phyloP scores from a whole-genome alignment of 139 green algal genomes.

The Chlamydomonas sphaeroides region DNA sequence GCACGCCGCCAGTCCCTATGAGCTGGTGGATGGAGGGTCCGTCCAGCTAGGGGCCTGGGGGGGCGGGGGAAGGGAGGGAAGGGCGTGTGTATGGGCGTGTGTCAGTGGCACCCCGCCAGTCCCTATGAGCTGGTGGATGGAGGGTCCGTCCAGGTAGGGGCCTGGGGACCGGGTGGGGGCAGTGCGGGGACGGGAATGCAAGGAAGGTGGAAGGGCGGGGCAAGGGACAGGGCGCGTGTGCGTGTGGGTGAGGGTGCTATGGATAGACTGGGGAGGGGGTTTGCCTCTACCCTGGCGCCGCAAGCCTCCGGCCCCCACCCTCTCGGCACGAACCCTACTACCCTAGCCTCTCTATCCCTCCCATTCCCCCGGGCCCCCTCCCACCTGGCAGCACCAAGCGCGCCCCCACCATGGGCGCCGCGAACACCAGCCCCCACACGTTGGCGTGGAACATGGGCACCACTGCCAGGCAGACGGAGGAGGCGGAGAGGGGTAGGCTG shows the following conservation, averaged over 20 bases:
- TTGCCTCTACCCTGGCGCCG: too few relatives aligned
- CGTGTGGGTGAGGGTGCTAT: too few relatives aligned
- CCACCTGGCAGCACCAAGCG: slow-evolving; percentile 75
- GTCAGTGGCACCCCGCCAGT: slow-evolving; percentile 19
- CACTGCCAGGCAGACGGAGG: slow-evolving; percentile 60
- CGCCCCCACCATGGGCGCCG: slow-evolving; percentile 74
- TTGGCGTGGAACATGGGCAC: slow-evolving; percentile 89
- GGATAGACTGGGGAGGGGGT: too few relatives aligned
- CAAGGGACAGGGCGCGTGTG: too few relatives aligned
- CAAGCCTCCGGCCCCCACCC: too few relatives aligned
- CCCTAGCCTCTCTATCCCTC: neutral
- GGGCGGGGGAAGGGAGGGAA: neutral
- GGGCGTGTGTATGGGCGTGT: neutral
- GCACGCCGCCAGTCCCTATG: slow-evolving; percentile 54
- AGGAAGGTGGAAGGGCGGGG: neutral
- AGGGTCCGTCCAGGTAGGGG: slow-evolving; percentile 72
- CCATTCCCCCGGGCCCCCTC: neutral
- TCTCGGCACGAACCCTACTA: too few relatives aligned
- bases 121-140: slow-evolving; percentile 71
- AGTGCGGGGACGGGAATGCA: too few relatives aligned
- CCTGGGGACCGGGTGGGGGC: slow-evolving; percentile 40
- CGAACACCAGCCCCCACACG: slow-evolving; percentile 75
- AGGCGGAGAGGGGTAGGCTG: slow-evolving; percentile 53
- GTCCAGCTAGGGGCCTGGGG: slow-evolving; percentile 71
- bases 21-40: slow-evolving; percentile 70